A percentile compares a stretch with the other conserved stretches of the same genome.
These are phyloP conservation scores for Coemansia sp. DNA, from an alignment of 192 early-diverging fungal species.

Conservation along the genomic window DNA sequence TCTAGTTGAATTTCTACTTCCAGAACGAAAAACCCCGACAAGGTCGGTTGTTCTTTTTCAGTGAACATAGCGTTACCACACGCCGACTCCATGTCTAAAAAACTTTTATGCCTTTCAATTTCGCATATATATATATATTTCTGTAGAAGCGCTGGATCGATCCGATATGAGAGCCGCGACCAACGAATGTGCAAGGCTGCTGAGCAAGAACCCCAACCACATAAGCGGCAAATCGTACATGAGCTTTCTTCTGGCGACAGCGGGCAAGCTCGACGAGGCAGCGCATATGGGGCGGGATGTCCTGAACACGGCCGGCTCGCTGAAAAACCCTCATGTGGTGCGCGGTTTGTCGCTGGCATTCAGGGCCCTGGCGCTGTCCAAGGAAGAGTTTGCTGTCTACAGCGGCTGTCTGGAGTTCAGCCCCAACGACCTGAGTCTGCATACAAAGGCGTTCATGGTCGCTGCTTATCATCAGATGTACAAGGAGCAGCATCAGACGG, in stretches of 20 bases:
- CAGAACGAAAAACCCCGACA: no score
- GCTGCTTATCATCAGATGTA: conserved; percentile 65
- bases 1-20: not conserved
- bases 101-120: no score
- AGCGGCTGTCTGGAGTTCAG: conserved; percentile 58
- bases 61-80: no score
- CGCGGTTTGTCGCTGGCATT: conserved; percentile 31
- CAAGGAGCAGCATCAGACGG: conserved; percentile 58
- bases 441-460: conserved; percentile 79
- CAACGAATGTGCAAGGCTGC: conserved; percentile 27
- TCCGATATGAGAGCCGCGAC: conserved; percentile 20
- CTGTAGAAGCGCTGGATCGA: conserved; percentile 31
- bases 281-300: conserved; percentile 61
- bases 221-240: conserved; percentile 64
- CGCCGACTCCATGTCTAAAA: no score
- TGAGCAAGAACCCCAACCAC: conserved; percentile 38
- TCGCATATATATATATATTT: not conserved
- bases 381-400: conserved; percentile 72
- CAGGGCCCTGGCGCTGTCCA: conserved; percentile 23
- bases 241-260: conserved; percentile 63
- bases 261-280: conserved; percentile 64
- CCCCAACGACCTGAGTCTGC: conserved; percentile 70
- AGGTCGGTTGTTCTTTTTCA: no score
- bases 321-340: conserved; percentile 31
- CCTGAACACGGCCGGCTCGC: conserved; percentile 19